Conservation (phyloP, 208 protist species). For the Trypanosoma rangeli region DNA sequence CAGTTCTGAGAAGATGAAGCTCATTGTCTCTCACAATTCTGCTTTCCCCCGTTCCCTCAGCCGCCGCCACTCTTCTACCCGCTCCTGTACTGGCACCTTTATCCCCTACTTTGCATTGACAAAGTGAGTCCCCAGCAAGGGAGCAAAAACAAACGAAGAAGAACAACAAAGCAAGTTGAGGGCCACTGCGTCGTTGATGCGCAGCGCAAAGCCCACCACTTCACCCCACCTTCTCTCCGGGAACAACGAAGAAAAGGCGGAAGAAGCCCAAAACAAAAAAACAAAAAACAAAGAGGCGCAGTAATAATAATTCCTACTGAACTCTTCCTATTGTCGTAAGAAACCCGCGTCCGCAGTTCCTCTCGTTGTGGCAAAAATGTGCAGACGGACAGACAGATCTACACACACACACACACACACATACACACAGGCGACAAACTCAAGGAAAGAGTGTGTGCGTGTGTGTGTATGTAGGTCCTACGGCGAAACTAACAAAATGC, state of each 20-base stretch:
- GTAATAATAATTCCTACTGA: conserved; percentile 1
- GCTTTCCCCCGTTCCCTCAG: no score
- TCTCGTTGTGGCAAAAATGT: not conserved
- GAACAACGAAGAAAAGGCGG: not conserved
- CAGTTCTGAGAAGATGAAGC: conserved; percentile 36
- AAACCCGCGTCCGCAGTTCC: not conserved
- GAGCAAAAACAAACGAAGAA: conserved; percentile 10
- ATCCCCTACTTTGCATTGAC: not conserved
- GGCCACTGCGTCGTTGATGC: conserved; percentile 3
- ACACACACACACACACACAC: not conserved
- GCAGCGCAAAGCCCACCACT: no score
- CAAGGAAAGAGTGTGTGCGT: no score
- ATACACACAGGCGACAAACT: no score
- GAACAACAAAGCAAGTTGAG: conserved; percentile 12
- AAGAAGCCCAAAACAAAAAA: conserved; percentile 4
- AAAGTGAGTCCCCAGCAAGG: not conserved
- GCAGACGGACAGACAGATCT: no score
- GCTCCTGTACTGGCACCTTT: no score
- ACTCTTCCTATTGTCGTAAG: not conserved
- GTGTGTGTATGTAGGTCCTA: not conserved
- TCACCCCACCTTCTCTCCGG: not conserved
- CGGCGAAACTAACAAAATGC: not conserved
- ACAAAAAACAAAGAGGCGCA: conserved; percentile 1
- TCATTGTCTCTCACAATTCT: no score
- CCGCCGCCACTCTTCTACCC: no score